A percentile compares a stretch with the other conserved stretches of the same genome.
Conservation (phyloP, 2,329 filamentous ascomycete species). For the Verticillium klebahnii region DNA sequence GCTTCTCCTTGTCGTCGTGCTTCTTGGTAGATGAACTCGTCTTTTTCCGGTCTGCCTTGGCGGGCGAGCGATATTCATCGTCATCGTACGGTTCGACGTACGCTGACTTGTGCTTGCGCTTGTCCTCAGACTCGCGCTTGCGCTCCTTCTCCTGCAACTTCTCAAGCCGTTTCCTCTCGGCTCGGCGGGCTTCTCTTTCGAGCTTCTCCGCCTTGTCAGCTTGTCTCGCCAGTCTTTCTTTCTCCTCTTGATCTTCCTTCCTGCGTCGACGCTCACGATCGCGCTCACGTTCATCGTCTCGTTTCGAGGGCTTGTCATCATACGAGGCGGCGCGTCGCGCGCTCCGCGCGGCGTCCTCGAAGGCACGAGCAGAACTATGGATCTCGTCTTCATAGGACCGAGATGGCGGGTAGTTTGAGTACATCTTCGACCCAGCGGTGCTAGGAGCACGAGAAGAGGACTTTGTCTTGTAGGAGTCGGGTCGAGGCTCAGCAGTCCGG, state of each 20-base stretch:
- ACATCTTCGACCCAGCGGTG: conserved; percentile 19
- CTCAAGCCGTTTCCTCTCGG: conserved; percentile 27
- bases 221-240: conserved; percentile 13
- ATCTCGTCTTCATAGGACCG: background rate
- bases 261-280: conserved; percentile 22
- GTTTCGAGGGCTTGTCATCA: conserved; percentile 38
- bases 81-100: conserved; percentile 31
- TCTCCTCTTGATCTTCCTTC: conserved; percentile 12
- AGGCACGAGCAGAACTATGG: conserved; percentile 27
- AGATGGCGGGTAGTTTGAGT: background rate
- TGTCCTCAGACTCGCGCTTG: conserved; percentile 30
- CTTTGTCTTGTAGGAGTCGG: conserved; percentile 33
- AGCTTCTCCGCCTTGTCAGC: conserved; percentile 25
- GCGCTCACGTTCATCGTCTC: conserved; percentile 34
- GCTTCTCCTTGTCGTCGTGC: conserved; percentile 21
- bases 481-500: conserved; percentile 44
- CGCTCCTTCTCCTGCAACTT: conserved; percentile 31
- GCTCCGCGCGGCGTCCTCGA: conserved; percentile 33
- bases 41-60: conserved; percentile 32
- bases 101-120: conserved; percentile 20
- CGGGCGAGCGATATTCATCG: conserved; percentile 13
- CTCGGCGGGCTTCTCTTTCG: conserved; percentile 20
- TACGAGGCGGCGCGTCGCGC: conserved; percentile 45
- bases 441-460: conserved; percentile 14
- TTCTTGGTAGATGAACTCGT: conserved; percentile 28